Base-by-base conservation (phyloP, 768 basidiomycete species). In the Termitomyces sp. region DNA sequence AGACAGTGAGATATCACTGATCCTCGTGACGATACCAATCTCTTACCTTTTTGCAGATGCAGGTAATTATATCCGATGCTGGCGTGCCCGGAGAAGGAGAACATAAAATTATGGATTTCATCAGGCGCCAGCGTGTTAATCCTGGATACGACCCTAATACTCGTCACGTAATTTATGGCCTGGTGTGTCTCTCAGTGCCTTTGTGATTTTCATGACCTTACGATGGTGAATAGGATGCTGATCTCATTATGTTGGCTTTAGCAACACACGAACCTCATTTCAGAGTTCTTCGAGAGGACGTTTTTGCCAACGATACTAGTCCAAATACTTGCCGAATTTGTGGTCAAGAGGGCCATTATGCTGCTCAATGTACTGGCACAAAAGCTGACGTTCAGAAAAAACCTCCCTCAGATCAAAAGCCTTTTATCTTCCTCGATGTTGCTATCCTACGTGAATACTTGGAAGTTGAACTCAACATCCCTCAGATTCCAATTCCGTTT, bases 21-120 rank as follows among this genome's bases (percentile, higher is more conserved):
- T 76, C 13, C 49, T 50, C 46, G 30, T 39, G 52, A 20, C 27
- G 24, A 22, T 47, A n/a, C 15, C 2, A 60, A 61, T 33, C 48
- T 50, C 42, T 27, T 31, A 55, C 46, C 42, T 54, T 57, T 30
- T 55, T 59, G 15, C 56, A 95, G 95, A 81, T 99, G 42, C 86
- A 98, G 80, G 90, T 99, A 54, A 87, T 98, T 63, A 93, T 99
- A 57, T 99, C 97, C 6, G 97, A 99, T 65, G 93, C 97, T 2
- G 87, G 90, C 57, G 97, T 98, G 13, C 96, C 97, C 1, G 97
- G 97, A 65, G 97, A 99, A 74, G 97, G 97, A 70, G 97, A 99
- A 71, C 97, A 99, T 73, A 99, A 99, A 78, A 98, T 99, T 63
- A 98, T 99, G 95, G 97, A 98, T 70, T 98, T 84, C 71, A 96